Conservation (phyloP, 2,329 filamentous ascomycete genomes). For the Fusarium dimerum region DNA sequence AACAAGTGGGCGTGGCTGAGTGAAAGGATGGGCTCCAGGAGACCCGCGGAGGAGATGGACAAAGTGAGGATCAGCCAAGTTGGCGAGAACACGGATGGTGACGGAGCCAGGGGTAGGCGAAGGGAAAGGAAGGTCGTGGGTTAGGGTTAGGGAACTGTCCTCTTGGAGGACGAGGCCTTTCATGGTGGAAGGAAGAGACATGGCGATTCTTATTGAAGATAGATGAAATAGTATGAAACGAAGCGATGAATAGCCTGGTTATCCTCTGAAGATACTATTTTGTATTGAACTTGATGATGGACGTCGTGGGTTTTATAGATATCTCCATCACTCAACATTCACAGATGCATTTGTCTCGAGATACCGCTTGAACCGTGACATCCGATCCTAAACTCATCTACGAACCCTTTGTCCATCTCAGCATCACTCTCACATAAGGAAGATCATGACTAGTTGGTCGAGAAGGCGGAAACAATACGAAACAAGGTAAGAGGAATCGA, state of each 20-base stretch:
- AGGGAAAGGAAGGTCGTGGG: constrained; percentile 17
- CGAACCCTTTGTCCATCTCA: too few species aligned
- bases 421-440: too few species aligned
- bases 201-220: constrained; percentile 1
- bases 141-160: constrained; percentile 12
- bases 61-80: constrained; percentile 31
- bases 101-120: constrained; percentile 16
- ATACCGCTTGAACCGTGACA: too few species aligned
- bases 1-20: constrained; percentile 32
- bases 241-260: too few species aligned
- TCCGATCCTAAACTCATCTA: too few species aligned
- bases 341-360: too few species aligned
- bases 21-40: constrained; percentile 11
- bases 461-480: constrained; percentile 3
- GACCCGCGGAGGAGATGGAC: constrained; percentile 15
- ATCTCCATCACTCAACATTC: background rate
- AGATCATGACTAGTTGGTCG: constrained; percentile 5
- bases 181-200: constrained; percentile 21
- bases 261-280: background rate
- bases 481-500: constrained; percentile 5
- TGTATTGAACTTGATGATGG: background rate
- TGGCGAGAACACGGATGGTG: constrained; percentile 24
- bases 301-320: constrained; percentile 2
- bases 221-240: background rate
- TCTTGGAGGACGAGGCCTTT: constrained; percentile 19